Base-by-base conservation (phyloP, 108 stramenopile species). In the Parietichytrium sp. region DNA sequence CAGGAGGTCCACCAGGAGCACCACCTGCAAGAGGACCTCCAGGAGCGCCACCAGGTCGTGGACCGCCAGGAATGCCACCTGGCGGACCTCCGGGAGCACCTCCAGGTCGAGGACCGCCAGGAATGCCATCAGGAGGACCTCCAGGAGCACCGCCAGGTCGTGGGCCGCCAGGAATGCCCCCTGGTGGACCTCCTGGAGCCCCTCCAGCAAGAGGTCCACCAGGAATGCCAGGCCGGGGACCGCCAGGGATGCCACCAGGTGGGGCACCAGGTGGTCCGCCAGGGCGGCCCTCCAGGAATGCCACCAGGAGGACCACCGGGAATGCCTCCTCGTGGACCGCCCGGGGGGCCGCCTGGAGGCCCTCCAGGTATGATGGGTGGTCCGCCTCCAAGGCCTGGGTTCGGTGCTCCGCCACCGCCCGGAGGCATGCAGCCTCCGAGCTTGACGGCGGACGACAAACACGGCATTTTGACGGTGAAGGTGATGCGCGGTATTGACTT, bases 401-500 rank as follows among this genome's bases (percentile, higher is more conserved):
- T 33, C 6, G 15, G 51, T 29, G 27, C 51, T 51, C 51, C 51
- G 12, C 54, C 51, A 10, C 54, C 51, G 54, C 54, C 54, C 29
- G 54, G 51, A 16, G 51, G 79, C 25, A 54, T 52, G n/a, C n/a
- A n/a, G n/a, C n/a, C n/a, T n/a, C n/a, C n/a, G n/a, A n/a, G n/a
- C n/a, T n/a, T n/a, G n/a, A n/a, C n/a, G n/a, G n/a, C n/a, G 31
- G 51, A 80, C 23, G 61, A 72, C 45, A 33, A 42, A 13, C 42
- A 72, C 42, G 92, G 92, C 6, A 87, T 87, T 52, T 82, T 92
- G 10, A 54, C 85, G 13, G 78, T 93, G 36, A 92, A 86, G 51
- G 87, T 90, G 30, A 83, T 92, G 52, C 89, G 89, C 55, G 92
- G 93, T 0, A 42, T 86, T 25, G 91, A 91, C 77, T 87, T 93